A percentile compares a stretch with the other conserved stretches of the same genome.
These are phyloP conservation scores for Hymenoscyphus fructigenus DNA, from an alignment of 2,329 filamentous ascomycete genomes.

Conservation along the genomic window DNA sequence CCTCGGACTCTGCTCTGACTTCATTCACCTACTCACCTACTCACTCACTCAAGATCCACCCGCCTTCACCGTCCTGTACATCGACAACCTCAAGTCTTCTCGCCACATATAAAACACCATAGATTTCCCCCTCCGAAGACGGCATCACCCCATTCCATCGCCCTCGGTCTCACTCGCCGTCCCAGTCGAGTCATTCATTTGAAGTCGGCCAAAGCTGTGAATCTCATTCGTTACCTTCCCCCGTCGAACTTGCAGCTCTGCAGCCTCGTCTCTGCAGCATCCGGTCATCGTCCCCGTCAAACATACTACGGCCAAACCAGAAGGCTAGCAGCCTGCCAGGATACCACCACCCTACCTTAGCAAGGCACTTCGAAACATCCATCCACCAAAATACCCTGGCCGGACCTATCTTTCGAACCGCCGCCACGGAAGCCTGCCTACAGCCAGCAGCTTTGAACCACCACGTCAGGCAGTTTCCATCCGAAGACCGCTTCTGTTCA, in stretches of 20 bases:
- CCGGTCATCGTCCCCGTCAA: conserved; percentile 16
- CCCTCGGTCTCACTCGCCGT: not conserved
- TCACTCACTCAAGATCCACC: no score
- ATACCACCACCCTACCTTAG: conserved; percentile 3
- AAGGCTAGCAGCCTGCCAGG: not conserved
- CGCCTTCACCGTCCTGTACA: no score
- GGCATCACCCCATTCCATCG: not conserved
- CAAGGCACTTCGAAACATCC: not conserved
- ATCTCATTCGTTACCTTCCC: not conserved
- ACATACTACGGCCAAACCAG: conserved; percentile 14
- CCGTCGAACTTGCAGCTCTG: not conserved
- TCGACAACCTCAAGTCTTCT: not conserved
- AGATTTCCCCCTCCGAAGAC: not conserved
- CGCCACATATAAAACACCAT: not conserved
- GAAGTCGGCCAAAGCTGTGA: conserved; percentile 3
- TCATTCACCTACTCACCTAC: not conserved
- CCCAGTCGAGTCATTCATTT: conserved; percentile 1
- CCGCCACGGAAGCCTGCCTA: conserved; percentile 25
- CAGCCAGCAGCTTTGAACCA: conserved; percentile 17
- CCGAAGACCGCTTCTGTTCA: conserved; percentile 11
- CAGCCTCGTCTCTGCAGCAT: not conserved
- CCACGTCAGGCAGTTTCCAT: conserved; percentile 22
- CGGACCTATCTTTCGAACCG: conserved; percentile 13
- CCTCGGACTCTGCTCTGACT: not conserved
- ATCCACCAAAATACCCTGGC: not conserved